Percentiles rank a stretch among this genome's conserved stretches.
phyloP scores from a whole-genome alignment of 2,329 filamentous ascomycete genomes.

The Cylindrodendrum hubeiense region DNA sequence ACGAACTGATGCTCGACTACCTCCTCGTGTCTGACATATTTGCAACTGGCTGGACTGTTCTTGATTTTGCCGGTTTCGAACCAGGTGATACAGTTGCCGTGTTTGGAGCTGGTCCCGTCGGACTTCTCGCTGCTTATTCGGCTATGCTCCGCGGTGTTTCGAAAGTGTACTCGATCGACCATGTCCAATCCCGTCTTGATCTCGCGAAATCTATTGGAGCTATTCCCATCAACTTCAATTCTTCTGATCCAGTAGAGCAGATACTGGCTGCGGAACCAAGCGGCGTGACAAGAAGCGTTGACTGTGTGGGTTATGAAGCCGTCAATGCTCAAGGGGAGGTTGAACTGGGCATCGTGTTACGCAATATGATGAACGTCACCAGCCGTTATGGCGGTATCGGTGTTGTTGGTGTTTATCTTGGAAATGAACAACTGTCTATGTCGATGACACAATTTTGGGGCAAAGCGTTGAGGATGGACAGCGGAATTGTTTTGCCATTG shows the following conservation, averaged over 20 bases:
- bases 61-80: conserved; percentile 8
- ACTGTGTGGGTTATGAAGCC: background rate
- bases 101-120: conserved; percentile 16
- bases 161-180: conserved; percentile 8
- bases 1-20: background rate
- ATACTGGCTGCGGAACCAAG: background rate
- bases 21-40: conserved; percentile 16
- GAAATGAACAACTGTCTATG: background rate
- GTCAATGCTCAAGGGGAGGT: background rate
- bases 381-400: background rate
- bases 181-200: conserved; percentile 7
- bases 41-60: conserved; percentile 11
- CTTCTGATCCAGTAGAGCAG: conserved; percentile 6
- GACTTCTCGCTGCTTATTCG: conserved; percentile 10
- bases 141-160: conserved; percentile 16
- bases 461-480: background rate
- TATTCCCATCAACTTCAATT: conserved; percentile 15
- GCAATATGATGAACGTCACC: background rate
- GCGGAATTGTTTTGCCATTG: background rate
- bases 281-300: background rate
- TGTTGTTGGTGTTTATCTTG: background rate
- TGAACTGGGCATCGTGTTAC: background rate
- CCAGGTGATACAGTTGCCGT: conserved; percentile 13
- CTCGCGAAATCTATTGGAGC: conserved; percentile 2
- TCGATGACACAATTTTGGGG: background rate